A percentile compares a stretch with the other conserved stretches of the same genome.
phyloP scores from a whole-genome alignment of 2,329 filamentous ascomycete genomes.

The Pleomassaria siparia region DNA sequence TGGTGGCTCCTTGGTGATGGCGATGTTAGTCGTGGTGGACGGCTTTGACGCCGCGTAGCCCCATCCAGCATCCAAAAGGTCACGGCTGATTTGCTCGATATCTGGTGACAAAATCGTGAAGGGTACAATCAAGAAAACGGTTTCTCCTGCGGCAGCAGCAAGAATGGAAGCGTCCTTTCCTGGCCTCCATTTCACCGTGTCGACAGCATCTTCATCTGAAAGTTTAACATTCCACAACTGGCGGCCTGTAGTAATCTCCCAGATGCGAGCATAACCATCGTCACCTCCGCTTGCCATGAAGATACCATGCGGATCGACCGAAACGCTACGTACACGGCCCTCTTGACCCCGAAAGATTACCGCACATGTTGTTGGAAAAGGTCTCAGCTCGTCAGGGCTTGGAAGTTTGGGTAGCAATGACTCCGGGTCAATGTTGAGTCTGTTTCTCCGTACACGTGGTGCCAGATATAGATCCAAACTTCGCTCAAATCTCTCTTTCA shows the following conservation, averaged over 20 bases:
- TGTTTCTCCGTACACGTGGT: conserved; percentile 86
- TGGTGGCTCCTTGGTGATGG: conserved; percentile 70
- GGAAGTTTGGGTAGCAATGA: conserved; percentile 91
- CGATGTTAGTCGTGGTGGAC: conserved; percentile 50
- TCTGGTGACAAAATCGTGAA: conserved; percentile 68
- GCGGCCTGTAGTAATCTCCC: conserved; percentile 83
- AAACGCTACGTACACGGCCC: conserved; percentile 80
- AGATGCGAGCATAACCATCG: conserved; percentile 88
- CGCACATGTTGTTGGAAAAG: conserved; percentile 89
- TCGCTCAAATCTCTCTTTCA: conserved; percentile 95
- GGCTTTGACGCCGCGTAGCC: conserved; percentile 78
- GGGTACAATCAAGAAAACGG: conserved; percentile 79
- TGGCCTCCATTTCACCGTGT: conserved; percentile 87
- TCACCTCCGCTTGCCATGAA: conserved; percentile 92
- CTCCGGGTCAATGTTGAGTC: conserved; percentile 94
- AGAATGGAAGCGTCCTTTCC: conserved; percentile 78
- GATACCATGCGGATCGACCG: conserved; percentile 80
- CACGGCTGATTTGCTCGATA: conserved; percentile 71
- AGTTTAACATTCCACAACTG: conserved; percentile 84
- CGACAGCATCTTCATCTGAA: conserved; percentile 75
- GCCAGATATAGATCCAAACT: conserved; percentile 95
- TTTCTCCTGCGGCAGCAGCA: conserved; percentile 80
- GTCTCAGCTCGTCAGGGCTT: conserved; percentile 87
- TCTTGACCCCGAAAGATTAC: conserved; percentile 87
- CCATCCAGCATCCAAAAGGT: conserved; percentile 84